Evolutionary conservation across 2,329 filamentous ascomycete species (phyloP), one percentile per base, ranked within the genome.

Genomic region (Neonectria ditissima): DNA sequence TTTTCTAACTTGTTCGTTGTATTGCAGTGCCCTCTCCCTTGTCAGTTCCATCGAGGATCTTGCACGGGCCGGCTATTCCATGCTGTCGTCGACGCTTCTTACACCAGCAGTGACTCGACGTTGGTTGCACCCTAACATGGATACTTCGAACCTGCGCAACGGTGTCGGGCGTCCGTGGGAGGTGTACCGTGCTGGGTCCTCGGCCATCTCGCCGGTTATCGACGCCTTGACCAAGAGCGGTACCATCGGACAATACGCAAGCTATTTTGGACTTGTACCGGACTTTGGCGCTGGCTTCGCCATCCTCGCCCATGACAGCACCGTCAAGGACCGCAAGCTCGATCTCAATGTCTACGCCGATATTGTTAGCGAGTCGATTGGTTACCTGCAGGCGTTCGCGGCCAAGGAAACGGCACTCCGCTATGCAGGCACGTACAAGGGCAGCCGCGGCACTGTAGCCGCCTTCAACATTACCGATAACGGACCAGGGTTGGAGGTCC

Each of bases 331-430:
- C 10, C 60, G 69, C 2, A 71, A 66, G 11, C 72, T 75, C 3
- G 76, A 78, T 37, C 70, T 78, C 6, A 78, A 79, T 13, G 76
- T 77, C 0, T 65, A 78, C n/a, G 77, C 70, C 0, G 77, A 79
- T 30, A 53, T 78, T 16, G 72, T 75, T 0, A 77, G 74, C 6
- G 71, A 74, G 41, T 41, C 66, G 3, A 30, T 72, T 5, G 68
- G 52, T 0, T 51, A 71, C 2, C 2, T 71, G 1, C 52, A 59
- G 16, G 44, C 3, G 1, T 53, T 68, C 47, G 61, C 69, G 0
- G 62, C 62, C 2, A 34, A 70, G 3, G 70, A 72, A n/a, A 14
- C 62, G 1, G 44, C 59, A 1, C 45, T 28, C 4, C 62, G 62
- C 0, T 72, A 68, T 20, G 66, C 62, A 0, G 66, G 69, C 3